These are phyloP conservation scores for Yamadazyma nakazawae DNA, from an alignment of 805 yeast species.

Conservation along the genomic window DNA sequence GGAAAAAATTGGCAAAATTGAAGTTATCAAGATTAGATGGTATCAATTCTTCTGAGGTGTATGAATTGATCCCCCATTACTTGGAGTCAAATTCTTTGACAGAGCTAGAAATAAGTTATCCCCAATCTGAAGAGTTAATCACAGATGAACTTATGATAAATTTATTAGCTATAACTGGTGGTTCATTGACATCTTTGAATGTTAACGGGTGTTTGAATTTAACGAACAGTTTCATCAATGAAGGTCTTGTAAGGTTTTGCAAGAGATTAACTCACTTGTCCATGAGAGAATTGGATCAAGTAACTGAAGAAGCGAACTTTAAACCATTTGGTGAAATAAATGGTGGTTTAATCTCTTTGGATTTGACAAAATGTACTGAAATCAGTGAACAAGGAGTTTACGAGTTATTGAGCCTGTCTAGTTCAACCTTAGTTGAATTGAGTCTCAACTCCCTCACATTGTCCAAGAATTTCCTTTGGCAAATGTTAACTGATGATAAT, in stretches of 20 bases:
- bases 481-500: conserved; percentile 38
- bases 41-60: conserved; percentile 52
- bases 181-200: conserved; percentile 51
- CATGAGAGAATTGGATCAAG: conserved; percentile 53
- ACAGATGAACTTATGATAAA: conserved; percentile 65
- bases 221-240: conserved; percentile 58
- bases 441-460: conserved; percentile 73
- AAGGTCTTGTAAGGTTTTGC: conserved; percentile 60
- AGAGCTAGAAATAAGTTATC: conserved; percentile 65
- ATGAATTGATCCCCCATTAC: conserved; percentile 64
- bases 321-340: conserved; percentile 35
- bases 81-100: conserved; percentile 44
- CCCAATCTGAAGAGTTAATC: conserved; percentile 60
- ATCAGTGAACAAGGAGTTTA: conserved; percentile 61
- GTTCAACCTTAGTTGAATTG: conserved; percentile 62
- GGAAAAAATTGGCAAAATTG: conserved; percentile 49
- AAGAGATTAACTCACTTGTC: conserved; percentile 56
- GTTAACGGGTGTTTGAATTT: conserved; percentile 73
- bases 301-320: conserved; percentile 59
- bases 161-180: conserved; percentile 60
- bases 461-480: conserved; percentile 47
- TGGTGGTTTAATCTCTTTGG: conserved; percentile 58
- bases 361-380: conserved; percentile 61
- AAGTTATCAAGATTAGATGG: conserved; percentile 73
- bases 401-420: conserved; percentile 60